Evolutionary conservation across 2,329 filamentous ascomycete species (phyloP).

Genomic region (Colletotrichum sp.): DNA sequence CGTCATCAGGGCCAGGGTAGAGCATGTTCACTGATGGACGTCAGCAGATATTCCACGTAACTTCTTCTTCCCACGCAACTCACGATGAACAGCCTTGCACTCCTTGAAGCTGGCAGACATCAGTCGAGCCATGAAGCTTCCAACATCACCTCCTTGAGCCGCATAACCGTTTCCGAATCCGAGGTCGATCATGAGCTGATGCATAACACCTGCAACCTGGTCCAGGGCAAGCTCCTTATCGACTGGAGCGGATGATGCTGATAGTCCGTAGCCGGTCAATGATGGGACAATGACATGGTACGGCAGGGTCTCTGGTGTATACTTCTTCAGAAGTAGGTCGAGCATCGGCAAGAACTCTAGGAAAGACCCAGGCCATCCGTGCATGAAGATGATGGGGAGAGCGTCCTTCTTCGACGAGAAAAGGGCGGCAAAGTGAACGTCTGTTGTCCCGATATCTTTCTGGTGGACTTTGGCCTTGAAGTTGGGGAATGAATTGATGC

Average conservation of each 20-base stretch:
- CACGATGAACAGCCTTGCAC: conserved; percentile 49
- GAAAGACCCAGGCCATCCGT: conserved; percentile 61
- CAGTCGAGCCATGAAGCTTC: conserved; percentile 46
- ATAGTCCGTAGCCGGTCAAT: conserved; percentile 53
- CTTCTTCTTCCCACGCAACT: background rate
- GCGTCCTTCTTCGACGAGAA: conserved; percentile 57
- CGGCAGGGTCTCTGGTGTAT: conserved; percentile 53
- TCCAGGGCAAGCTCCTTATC: conserved; percentile 23
- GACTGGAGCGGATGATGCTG: conserved; percentile 50
- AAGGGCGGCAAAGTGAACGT: conserved; percentile 59
- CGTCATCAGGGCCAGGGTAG: background rate
- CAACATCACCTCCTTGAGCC: conserved; percentile 63
- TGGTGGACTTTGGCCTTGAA: conserved; percentile 47
- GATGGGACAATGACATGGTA: conserved; percentile 64
- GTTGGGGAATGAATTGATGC: conserved; percentile 55
- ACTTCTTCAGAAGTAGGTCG: conserved; percentile 48
- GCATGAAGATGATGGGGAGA: conserved; percentile 54
- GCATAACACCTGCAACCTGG: conserved; percentile 44
- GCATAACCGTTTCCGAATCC: conserved; percentile 59
- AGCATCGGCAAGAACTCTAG: conserved; percentile 61
- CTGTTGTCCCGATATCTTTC: conserved; percentile 34
- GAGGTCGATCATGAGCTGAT: conserved; percentile 56
- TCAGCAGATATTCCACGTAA: background rate
- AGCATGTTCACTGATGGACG: background rate
- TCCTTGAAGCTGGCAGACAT: conserved; percentile 45